These are phyloP conservation scores for thale cress (Arabidopsis thaliana) DNA, from an alignment of 345 rosid genomes.

Conservation along the genomic window DNA sequence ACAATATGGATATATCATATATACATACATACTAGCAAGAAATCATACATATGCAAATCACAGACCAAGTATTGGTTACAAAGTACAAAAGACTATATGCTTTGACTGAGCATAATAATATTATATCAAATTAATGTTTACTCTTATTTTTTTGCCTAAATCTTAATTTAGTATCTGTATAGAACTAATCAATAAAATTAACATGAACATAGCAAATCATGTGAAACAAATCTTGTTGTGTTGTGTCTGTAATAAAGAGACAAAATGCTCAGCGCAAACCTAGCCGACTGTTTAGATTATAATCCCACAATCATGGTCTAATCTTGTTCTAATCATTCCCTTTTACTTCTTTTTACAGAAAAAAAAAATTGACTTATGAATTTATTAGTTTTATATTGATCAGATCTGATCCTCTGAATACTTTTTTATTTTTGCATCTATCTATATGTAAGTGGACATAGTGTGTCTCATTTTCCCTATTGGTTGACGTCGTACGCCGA, in stretches of 20 bases:
- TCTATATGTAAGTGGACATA: constrained; percentile 32
- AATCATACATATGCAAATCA: constrained; percentile 30
- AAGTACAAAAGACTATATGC: constrained; percentile 39
- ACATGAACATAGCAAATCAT: constrained; percentile 48
- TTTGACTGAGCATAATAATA: constrained; percentile 35
- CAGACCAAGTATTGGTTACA: constrained; percentile 44
- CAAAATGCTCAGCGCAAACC: constrained; percentile 66
- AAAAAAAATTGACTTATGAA: background rate
- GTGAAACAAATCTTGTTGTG: constrained; percentile 52
- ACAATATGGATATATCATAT: constrained; percentile 37
- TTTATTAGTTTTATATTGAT: constrained; percentile 17
- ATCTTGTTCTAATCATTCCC: constrained; percentile 48
- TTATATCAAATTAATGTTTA: background rate
- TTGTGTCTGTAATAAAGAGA: constrained; percentile 61
- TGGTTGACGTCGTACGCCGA: constrained; percentile 37
- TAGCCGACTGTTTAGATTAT: constrained; percentile 71
- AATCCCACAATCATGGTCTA: constrained; percentile 63
- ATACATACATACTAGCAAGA: background rate
- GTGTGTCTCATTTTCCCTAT: constrained; percentile 23
- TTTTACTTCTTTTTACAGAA: background rate
- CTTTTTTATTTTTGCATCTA: background rate
- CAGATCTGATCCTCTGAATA: constrained; percentile 27
- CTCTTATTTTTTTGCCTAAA: background rate
- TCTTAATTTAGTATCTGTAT: constrained; percentile 49
- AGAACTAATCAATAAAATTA: constrained; percentile 37